phyloP scores from a whole-genome alignment of 2,329 filamentous ascomycete species.

The Aureobasidium namibiae region DNA sequence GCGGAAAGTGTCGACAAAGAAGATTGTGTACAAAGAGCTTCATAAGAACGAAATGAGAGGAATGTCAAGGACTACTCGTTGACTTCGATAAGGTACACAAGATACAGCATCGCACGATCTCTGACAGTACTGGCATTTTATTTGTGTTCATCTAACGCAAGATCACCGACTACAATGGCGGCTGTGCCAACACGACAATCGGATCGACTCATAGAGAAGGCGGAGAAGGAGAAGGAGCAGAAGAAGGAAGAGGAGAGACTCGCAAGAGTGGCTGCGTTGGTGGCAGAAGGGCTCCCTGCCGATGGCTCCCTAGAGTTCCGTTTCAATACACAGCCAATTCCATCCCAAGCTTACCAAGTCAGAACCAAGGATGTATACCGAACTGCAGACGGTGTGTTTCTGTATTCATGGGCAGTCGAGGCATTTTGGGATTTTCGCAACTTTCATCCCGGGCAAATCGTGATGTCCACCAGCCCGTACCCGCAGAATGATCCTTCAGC shows the following conservation, averaged over 20 bases:
- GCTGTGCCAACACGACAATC: background rate
- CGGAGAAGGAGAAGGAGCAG: background rate
- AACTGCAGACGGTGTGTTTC: background rate
- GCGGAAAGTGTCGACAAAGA: background rate
- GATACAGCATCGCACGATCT: background rate
- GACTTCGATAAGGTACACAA: background rate
- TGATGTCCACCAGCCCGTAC: background rate
- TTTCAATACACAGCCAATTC: no score
- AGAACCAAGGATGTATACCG: background rate
- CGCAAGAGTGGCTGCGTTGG: background rate
- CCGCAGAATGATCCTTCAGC: background rate
- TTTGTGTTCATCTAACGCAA: background rate
- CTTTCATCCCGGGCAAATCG: background rate
- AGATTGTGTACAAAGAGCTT: background rate
- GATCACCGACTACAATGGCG: background rate
- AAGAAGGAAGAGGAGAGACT: background rate
- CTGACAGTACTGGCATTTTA: background rate
- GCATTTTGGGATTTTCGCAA: background rate
- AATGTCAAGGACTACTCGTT: background rate
- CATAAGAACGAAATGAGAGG: background rate
- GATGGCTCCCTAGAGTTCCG: background rate
- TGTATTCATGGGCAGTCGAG: background rate
- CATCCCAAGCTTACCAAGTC: background rate
- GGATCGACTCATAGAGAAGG: background rate
- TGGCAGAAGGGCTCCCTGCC: background rate